Conservation (phyloP, 2,329 filamentous ascomycete genomes). For the Paecilomyces variotii region DNA sequence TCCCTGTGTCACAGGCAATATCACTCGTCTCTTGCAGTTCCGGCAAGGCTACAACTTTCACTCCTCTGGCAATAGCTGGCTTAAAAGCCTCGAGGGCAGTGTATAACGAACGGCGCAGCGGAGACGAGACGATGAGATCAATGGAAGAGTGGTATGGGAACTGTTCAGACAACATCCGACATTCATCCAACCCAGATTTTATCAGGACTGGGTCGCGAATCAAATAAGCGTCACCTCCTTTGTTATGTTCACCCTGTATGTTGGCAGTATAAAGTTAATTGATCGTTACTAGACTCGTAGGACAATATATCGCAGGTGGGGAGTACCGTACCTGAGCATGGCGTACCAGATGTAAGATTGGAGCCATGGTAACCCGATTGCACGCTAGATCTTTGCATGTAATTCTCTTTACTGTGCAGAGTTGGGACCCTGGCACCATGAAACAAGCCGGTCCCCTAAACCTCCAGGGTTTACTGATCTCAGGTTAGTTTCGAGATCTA, state of each 20-base stretch:
- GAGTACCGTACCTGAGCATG: background rate
- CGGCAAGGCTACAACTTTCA: conserved; percentile 7
- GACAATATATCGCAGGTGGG: background rate
- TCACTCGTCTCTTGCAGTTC: conserved; percentile 8
- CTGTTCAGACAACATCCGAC: conserved; percentile 1
- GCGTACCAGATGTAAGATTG: background rate
- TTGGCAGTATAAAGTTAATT: background rate
- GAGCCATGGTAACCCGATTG: background rate
- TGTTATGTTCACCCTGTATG: conserved; percentile 8
- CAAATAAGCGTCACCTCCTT: conserved; percentile 7
- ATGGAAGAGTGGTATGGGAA: conserved; percentile 7
- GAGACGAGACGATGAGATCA: conserved; percentile 7
- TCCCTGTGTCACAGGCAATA: conserved; percentile 7
- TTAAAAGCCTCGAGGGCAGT: conserved; percentile 7
- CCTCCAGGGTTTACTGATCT: background rate
- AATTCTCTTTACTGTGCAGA: background rate
- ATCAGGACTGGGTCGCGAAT: conserved; percentile 6
- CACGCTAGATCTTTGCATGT: background rate
- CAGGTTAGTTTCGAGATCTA: background rate
- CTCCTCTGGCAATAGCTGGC: conserved; percentile 5
- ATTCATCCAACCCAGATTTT: conserved; percentile 4
- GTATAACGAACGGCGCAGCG: conserved; percentile 6
- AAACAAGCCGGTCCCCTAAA: background rate
- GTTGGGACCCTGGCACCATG: background rate
- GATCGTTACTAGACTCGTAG: background rate